Evolutionary conservation across 345 rosid genomes (phyloP).

Genomic region (Leavenworthia alabamica): DNA sequence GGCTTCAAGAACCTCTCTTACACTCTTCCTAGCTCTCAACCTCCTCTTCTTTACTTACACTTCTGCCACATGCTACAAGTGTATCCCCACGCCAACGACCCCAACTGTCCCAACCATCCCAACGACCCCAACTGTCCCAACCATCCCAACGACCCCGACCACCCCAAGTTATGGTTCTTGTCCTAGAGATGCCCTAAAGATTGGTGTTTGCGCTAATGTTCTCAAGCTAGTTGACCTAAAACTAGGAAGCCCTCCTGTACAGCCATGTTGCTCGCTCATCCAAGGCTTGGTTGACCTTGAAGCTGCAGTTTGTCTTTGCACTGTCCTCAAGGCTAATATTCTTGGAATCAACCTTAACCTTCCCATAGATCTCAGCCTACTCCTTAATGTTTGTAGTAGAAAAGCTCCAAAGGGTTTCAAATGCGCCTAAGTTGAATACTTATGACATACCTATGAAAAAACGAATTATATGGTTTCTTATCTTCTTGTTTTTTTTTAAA

Average conservation of each 20-base stretch:
- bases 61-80: too few species aligned
- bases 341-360: constrained; percentile 42
- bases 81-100: too few species aligned
- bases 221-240: constrained; percentile 33
- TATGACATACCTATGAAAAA: background rate
- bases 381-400: constrained; percentile 36
- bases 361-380: constrained; percentile 37
- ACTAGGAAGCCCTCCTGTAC: constrained; percentile 33
- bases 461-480: background rate
- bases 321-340: constrained; percentile 33
- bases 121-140: background rate
- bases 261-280: constrained; percentile 38
- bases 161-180: constrained; percentile 18
- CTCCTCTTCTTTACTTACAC: too few species aligned
- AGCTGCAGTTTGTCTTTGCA: constrained; percentile 50
- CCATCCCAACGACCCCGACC: background rate
- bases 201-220: constrained; percentile 35
- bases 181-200: constrained; percentile 35
- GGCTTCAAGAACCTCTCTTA: too few species aligned
- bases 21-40: too few species aligned
- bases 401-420: constrained; percentile 25
- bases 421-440: constrained; percentile 24
- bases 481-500: too few species aligned
- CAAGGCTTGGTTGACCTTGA: constrained; percentile 43
- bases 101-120: too few species aligned